Evolutionary conservation across 1,139 yeast species (phyloP).

Genomic region (Geotrichum fermentans): DNA sequence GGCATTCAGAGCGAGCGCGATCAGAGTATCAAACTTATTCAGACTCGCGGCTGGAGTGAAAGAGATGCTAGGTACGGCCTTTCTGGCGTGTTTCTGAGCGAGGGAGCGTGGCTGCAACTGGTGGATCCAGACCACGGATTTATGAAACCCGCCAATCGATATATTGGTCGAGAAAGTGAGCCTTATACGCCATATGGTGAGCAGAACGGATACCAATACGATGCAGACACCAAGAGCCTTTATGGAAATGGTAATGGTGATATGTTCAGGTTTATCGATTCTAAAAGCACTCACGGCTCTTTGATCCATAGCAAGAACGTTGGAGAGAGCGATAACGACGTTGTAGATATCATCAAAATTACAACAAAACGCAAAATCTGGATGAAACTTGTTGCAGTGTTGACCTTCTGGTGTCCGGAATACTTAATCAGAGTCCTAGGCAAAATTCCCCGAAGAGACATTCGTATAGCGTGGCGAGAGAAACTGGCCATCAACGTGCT

Average conservation of each 20-base stretch:
- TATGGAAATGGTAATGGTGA: conserved; percentile 38
- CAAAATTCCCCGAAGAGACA: conserved; percentile 35
- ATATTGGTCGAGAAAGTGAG: conserved; percentile 28
- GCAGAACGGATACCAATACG: conserved; percentile 33
- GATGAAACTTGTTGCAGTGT: conserved; percentile 39
- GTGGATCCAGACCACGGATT: conserved; percentile 40
- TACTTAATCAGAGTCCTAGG: conserved; percentile 34
- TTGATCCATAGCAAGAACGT: conserved; percentile 32
- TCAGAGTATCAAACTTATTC: conserved; percentile 33
- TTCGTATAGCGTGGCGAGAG: conserved; percentile 43
- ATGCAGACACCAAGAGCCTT: conserved; percentile 33
- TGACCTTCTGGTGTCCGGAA: conserved; percentile 43
- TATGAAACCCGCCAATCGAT: conserved; percentile 31
- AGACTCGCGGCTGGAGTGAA: conserved; percentile 36
- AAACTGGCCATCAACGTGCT: conserved; percentile 42
- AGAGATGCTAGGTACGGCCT: conserved; percentile 41
- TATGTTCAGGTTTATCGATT: conserved; percentile 37
- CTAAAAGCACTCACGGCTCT: conserved; percentile 31
- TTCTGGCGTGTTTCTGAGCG: conserved; percentile 41
- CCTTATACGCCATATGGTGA: conserved; percentile 27
- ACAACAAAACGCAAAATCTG: conserved; percentile 35
- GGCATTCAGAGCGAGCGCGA: conserved; percentile 36
- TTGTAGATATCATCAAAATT: conserved; percentile 30
- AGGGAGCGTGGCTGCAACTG: conserved; percentile 40
- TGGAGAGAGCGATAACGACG: conserved; percentile 37